phyloP scores from a whole-genome alignment of 164 flowering plant genomes.

The Vitis rupestris region DNA sequence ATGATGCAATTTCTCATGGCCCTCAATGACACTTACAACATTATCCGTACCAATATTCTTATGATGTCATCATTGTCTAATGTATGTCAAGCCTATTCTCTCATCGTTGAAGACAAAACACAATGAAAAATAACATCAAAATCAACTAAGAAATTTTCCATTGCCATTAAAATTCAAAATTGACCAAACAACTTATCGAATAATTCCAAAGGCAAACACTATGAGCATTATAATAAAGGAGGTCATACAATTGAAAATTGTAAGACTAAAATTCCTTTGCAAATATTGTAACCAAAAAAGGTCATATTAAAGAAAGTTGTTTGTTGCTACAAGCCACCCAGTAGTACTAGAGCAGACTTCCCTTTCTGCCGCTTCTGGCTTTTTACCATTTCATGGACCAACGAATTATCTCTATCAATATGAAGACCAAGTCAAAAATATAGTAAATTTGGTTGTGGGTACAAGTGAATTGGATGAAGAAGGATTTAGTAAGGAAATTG shows the following conservation, averaged over 20 bases:
- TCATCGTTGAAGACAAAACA: background rate
- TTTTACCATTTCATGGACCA: too few relatives aligned
- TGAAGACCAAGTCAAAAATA: too few relatives aligned
- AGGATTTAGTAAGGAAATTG: too few relatives aligned
- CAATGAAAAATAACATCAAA: background rate
- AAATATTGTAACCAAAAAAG: constrained; percentile 1
- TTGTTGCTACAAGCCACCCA: too few relatives aligned
- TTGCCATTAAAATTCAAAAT: background rate
- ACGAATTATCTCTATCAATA: too few relatives aligned
- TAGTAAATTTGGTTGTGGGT: too few relatives aligned
- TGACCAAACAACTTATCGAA: background rate
- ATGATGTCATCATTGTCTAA: constrained; percentile 11
- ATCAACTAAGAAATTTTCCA: background rate
- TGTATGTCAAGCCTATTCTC: constrained; percentile 1
- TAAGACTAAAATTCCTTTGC: background rate
- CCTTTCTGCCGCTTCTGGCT: too few relatives aligned
- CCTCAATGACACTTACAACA: background rate
- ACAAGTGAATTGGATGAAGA: too few relatives aligned
- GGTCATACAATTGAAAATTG: constrained; percentile 1
- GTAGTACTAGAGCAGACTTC: too few relatives aligned
- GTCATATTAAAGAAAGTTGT: background rate
- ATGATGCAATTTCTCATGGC: constrained; percentile 3
- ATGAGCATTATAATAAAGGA: constrained; percentile 6
- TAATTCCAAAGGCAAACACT: background rate
- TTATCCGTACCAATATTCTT: background rate